Base-by-base conservation (phyloP, 805 yeast genomes). In the Metschnikowia borealis region DNA sequence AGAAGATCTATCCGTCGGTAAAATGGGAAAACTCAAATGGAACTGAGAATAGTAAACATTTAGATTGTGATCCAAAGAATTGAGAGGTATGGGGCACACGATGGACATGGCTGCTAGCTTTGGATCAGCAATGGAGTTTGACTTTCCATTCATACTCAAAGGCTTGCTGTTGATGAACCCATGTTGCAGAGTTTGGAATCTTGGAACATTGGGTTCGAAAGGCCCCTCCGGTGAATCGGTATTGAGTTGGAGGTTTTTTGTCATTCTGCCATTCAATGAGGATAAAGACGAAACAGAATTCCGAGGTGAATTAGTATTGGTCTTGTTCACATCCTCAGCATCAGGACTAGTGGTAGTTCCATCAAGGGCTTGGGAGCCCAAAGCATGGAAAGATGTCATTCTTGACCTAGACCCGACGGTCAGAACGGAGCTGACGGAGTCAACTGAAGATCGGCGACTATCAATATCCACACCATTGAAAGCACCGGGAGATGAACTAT, bases 361-460 rank as follows among this genome's bases (percentile, higher is more conserved):
- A 23, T 66, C 69, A 31, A 61, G 57, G 35, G 52, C 53, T 43
- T 62, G 47, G 5, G 66, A 51, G 15, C 54, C 57, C 11, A 60
- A 50, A 2, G 70, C 62, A 49, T 64, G 65, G 23, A 70, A 50
- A 5, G 68, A 55, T 40, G 73, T 66, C 48, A 71, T 54, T 39
- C 72, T 60, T 13, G 62, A 54, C 21, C 57, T 52, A 23, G 69
- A 63, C 1, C 67, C 69, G 51, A 68, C 69, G 35, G 77, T 72
- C 33, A 77, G 70, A 14, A 75, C 72, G 0, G 83, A 78, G 38
- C 77, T 67, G 3, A 78, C 60, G 2, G 83, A 78, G 52, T 79
- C 84, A 3, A 77, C 63, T 1, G 83, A 79, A 3, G 73, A 70
- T 45, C 81, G 62, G 41, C 80, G 60, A 29, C 69, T 61, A 51